Evolutionary conservation across 2,329 filamentous ascomycete species (phyloP), one percentile per base, ranked within the genome.

Genomic region (Cercospora brassicicola): DNA sequence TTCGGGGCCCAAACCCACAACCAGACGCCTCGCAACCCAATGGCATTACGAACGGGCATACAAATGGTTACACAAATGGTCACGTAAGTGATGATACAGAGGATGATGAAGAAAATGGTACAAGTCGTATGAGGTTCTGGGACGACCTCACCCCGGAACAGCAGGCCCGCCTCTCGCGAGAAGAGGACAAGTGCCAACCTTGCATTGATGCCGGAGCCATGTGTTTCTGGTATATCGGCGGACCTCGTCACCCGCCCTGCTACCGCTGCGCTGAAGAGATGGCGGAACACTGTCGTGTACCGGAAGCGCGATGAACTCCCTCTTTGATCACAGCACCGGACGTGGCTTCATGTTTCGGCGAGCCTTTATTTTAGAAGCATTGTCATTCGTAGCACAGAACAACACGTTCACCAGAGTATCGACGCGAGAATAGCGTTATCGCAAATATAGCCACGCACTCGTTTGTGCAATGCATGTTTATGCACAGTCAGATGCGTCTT

Each of bases 191-290:
- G 18, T 61, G 59, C 26, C 36, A 48, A n/a, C 33, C 59, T 18
- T 61, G 59, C 36, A 42, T 45, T 36, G 59, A 61, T 30, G 59
- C 23, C n/a, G 31, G 20, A 15, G 53, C 53, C 53, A 36, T 42
- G 36, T 61, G 59, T 30, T 42, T 61, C 59, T 61, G 59, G 59
- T 23, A 61, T 30, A 20, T 61, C 18, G 59, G 33, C 15, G 26
- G 26, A 39, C n/a, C 23, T 30, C 23, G 36, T 6, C 15, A 61
- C 2, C 10, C 15, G 18, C 59, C 59, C 23, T 61, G 59, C 33
- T 42, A n/a, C 10, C 33, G 39, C n/a, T 61, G 59, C 59, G 59
- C 18, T 51, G 45, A 13, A 13, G 45, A 51, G 20, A 51, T 51
- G 10, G 6, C 45, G 10, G 45, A 61, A 26, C 18, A 42, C 30